Evolutionary conservation across 2,329 filamentous ascomycete genomes (phyloP).

Genomic region (Calonectria montana): DNA sequence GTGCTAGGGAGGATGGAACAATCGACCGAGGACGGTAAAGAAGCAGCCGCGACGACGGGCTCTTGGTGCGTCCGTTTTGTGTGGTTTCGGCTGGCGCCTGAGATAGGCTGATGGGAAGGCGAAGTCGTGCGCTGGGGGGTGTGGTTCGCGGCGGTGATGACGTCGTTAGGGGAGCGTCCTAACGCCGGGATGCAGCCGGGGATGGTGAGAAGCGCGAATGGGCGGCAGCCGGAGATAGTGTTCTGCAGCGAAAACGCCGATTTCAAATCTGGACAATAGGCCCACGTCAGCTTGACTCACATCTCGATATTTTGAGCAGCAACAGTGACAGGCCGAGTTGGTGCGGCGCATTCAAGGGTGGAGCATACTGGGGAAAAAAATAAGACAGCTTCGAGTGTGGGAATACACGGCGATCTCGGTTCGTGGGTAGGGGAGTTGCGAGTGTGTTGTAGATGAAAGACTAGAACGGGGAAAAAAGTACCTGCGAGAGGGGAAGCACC

Average conservation of each 20-base stretch:
- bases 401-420: conserved; percentile 25
- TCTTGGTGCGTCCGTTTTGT: conserved; percentile 64
- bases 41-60: conserved; percentile 57
- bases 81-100: conserved; percentile 48
- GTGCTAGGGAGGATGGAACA: conserved; percentile 66
- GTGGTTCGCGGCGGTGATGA: conserved; percentile 43
- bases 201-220: conserved; percentile 33
- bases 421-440: conserved; percentile 2
- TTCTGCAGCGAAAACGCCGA: conserved; percentile 32
- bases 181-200: conserved; percentile 39
- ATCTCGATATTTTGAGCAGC: conserved; percentile 18
- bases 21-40: conserved; percentile 62
- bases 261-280: conserved; percentile 30
- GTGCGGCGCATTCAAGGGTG: conserved; percentile 38
- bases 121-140: conserved; percentile 31
- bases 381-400: conserved; percentile 24
- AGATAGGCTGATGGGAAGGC: conserved; percentile 36
- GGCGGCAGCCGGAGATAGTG: conserved; percentile 39
- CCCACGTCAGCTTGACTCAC: conserved; percentile 39
- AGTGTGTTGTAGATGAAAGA: conserved; percentile 11
- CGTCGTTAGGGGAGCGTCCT: conserved; percentile 39
- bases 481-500: conserved; percentile 29
- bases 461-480: conserved; percentile 24
- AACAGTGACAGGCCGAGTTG: conserved; percentile 28
- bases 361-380: conserved; percentile 28